Percentiles rank a stretch among this genome's conserved stretches.
Conservation (phyloP, 78 protist species). For the Dictyostelium purpureum region DNA sequence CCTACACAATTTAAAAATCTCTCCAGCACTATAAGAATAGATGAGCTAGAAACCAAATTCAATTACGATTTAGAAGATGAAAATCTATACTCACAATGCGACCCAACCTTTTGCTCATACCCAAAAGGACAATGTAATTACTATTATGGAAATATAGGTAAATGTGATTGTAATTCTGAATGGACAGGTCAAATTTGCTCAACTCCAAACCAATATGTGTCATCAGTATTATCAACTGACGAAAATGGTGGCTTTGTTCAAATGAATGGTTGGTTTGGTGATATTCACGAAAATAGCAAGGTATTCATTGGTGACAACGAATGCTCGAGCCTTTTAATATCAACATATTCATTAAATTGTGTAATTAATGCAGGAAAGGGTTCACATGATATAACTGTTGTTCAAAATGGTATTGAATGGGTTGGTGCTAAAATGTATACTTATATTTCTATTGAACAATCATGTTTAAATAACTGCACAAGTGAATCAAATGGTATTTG, state of each 20-base stretch:
- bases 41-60: too few relatives aligned
- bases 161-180: background rate
- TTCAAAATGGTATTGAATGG: background rate
- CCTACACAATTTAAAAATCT: too few relatives aligned
- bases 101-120: too few relatives aligned
- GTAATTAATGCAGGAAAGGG: constrained; percentile 9
- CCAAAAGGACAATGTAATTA: too few relatives aligned
- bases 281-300: too few relatives aligned
- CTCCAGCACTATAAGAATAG: too few relatives aligned
- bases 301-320: too few relatives aligned
- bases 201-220: background rate
- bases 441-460: background rate
- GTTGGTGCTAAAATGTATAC: background rate
- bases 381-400: background rate
- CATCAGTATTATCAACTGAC: background rate
- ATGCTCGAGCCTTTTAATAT: too few relatives aligned
- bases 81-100: too few relatives aligned
- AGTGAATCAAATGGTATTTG: background rate
- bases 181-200: background rate
- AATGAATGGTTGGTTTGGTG: background rate
- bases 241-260: background rate
- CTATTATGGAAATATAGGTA: background rate
- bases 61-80: too few relatives aligned
- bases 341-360: too few relatives aligned
- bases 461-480: background rate